phyloP scores from a whole-genome alignment of 176 grass and related monocot genomes.

The Oryza brachyantha region DNA sequence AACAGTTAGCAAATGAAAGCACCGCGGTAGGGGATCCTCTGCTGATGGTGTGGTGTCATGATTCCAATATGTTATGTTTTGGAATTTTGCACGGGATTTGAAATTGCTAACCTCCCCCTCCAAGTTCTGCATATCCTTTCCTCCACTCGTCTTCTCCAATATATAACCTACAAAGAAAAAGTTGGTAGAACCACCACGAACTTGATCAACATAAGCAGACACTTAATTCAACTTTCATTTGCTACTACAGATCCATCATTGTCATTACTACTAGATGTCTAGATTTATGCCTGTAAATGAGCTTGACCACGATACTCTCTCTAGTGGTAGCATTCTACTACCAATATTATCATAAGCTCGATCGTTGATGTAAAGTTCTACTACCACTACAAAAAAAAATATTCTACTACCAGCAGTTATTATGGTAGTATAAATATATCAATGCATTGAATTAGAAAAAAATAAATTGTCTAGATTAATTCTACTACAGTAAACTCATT shows the following conservation, averaged over 20 bases:
- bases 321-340: no score
- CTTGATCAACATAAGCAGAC: not conserved
- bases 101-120: slow-evolving; percentile 54
- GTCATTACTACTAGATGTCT: not conserved
- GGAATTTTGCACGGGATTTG: slow-evolving; percentile 65
- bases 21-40: slow-evolving; percentile 72
- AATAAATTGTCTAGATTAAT: no score
- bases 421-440: no score
- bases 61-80: slow-evolving; percentile 86
- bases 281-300: no score
- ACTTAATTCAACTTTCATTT: not conserved
- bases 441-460: no score
- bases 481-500: no score
- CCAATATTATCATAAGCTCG: no score
- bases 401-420: no score
- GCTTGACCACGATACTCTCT: no score
- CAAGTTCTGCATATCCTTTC: slow-evolving; percentile 30
- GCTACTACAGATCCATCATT: slow-evolving; percentile 13
- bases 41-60: slow-evolving; percentile 76
- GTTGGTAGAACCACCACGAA: slow-evolving; percentile 21
- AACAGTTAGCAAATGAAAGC: slow-evolving; percentile 87
- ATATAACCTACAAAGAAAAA: slow-evolving; percentile 60
- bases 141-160: slow-evolving; percentile 56
- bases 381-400: no score
- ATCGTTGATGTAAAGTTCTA: no score